Conservation (phyloP, 306 rosid genomes). For the Corylus avellana region DNA sequence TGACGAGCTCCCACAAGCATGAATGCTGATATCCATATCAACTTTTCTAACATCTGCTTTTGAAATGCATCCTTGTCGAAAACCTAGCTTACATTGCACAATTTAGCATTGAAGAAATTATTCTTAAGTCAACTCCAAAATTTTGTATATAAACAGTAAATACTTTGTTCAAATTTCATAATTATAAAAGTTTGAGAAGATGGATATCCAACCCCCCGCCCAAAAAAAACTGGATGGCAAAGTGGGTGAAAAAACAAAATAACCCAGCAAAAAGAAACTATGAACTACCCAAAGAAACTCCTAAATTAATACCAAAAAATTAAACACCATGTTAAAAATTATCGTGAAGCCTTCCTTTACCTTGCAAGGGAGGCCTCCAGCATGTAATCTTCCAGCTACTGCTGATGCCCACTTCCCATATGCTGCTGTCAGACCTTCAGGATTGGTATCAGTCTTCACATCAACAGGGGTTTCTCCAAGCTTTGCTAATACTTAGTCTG, state of each 20-base stretch:
- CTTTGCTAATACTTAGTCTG: constrained; percentile 34
- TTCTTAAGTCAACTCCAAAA: not conserved
- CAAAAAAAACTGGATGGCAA: too few species aligned
- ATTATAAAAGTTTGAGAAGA: not conserved
- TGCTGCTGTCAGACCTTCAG: constrained; percentile 92
- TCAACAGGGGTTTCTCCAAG: constrained; percentile 84
- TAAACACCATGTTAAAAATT: not conserved
- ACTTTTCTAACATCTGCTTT: constrained; percentile 94
- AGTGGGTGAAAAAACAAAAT: too few species aligned
- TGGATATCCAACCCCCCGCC: too few species aligned
- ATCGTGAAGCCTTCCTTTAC: constrained; percentile 26
- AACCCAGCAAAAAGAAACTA: not conserved
- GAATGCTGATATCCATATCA: constrained; percentile 91
- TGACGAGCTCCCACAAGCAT: constrained; percentile 98
- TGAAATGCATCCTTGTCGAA: constrained; percentile 79
- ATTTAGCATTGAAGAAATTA: constrained; percentile 16
- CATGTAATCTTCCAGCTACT: constrained; percentile 61
- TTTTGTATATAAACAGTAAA: not conserved
- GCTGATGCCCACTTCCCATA: constrained; percentile 91
- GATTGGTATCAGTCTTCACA: constrained; percentile 90
- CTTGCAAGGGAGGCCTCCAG: constrained; percentile 94
- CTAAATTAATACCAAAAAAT: not conserved
- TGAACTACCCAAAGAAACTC: not conserved
- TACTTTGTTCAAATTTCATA: too few species aligned
- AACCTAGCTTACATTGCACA: constrained; percentile 50